Base-by-base conservation (phyloP, 2,329 filamentous ascomycete species). In the Exophiala spinifera region DNA sequence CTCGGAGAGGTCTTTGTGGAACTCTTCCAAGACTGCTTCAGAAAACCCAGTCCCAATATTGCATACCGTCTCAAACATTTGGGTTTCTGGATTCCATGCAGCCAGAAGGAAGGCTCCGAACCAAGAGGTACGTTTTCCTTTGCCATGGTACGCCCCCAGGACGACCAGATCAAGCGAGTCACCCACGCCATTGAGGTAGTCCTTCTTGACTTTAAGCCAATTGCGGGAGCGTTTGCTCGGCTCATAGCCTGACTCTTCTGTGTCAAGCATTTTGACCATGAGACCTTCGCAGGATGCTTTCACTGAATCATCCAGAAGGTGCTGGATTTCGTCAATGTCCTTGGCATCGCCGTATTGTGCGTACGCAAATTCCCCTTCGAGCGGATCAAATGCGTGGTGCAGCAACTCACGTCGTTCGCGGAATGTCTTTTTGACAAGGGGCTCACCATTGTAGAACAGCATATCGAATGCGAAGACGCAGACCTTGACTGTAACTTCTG, bases 191-290 rank as follows among this genome's bases (percentile, higher is more conserved):
- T 88, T 81, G 52, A 99, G 88, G 70, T 99, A 99, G 68, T 99
- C 94, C 69, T 99, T 99, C 73, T 99, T 99, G 73, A 97, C 88
- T 79, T 99, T 99, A 61, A 99, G 87, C 94, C 94, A 99, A 68
- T 99, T 99, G 56, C 94, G 88, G 72, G 89, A 95, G 61, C 94
- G 87, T 70, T 95, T 96, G 66, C 89, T 95, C 17, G 94, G 94
- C 73, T 97, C 92, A 69, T 99, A 99, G 64, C 89, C 89, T 63
- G 89, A 95, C 72, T 96, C 92, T 5, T 82, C 77, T 0, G 92
- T 94, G 69, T 97, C 92, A 55, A 99, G 75, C 94, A 99, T 99
- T 77, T 99, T 99, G 13, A 99, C 94, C 94, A 99, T 99, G 49
- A 99, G 78, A 10, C 94, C 94, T 76, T 99, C 94, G 67, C 94